Conservation (phyloP, 345 rosid genomes). For the Firmiana major region DNA sequence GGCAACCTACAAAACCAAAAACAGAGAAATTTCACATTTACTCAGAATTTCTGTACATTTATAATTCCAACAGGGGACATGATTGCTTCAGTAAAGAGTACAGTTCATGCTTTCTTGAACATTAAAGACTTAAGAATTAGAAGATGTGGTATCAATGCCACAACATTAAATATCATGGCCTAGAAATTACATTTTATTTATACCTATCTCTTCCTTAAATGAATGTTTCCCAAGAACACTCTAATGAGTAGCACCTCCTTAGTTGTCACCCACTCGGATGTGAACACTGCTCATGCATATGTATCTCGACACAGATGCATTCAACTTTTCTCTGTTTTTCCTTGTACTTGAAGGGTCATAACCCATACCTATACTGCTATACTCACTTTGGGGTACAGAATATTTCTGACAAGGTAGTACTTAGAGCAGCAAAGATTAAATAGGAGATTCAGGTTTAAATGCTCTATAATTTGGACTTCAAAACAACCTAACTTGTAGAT, state of each 20-base stretch:
- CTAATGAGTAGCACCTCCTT: no score
- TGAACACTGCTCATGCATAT: no score
- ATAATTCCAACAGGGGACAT: not conserved
- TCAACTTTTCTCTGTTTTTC: not conserved
- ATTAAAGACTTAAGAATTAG: not conserved
- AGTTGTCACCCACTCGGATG: no score
- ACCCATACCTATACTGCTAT: not conserved
- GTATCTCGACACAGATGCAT: no score
- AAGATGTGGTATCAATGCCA: not conserved
- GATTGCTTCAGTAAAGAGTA: not conserved
- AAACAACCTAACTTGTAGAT: not conserved
- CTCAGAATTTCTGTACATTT: not conserved
- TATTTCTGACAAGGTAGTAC: no score
- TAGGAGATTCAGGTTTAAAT: not conserved
- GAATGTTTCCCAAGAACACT: not conserved
- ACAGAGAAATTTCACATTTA: not conserved
- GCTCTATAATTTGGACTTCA: no score
- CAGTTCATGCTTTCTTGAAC: not conserved
- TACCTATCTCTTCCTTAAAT: not conserved
- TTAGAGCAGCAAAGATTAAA: not conserved
- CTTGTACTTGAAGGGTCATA: not conserved
- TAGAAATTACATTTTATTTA: not conserved
- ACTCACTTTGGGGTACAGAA: not conserved
- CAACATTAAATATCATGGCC: not conserved
- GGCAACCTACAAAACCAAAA: not conserved